Percentiles rank a stretch among this genome's conserved stretches.
Evolutionary conservation across 1,139 yeast species (phyloP).

Genomic region (Lodderomyces elongisporus): DNA sequence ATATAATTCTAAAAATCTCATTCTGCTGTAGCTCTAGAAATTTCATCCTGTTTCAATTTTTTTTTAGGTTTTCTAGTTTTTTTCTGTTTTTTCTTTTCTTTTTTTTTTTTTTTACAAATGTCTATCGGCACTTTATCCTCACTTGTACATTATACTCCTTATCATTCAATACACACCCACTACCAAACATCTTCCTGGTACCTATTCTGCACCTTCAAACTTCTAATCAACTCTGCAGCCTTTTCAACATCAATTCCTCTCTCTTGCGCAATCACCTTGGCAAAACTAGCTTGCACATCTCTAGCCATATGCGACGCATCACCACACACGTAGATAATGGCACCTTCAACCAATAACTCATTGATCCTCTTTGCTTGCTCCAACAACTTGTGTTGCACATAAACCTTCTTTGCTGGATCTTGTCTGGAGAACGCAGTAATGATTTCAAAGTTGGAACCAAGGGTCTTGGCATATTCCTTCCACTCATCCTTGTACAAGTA

Average conservation of each 20-base stretch:
- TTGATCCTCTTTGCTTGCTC: constrained; percentile 56
- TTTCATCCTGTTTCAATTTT: too few relatives aligned
- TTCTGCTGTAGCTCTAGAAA: too few relatives aligned
- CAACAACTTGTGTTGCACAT: constrained; percentile 76
- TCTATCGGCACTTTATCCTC: background rate
- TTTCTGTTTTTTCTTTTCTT: background rate
- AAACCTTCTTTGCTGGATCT: constrained; percentile 56
- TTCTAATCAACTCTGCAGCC: constrained; percentile 75
- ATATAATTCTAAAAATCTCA: too few relatives aligned
- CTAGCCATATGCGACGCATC: constrained; percentile 96
- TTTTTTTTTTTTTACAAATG: too few relatives aligned
- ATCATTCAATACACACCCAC: too few relatives aligned
- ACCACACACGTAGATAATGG: constrained; percentile 92
- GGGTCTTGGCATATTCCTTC: constrained; percentile 59
- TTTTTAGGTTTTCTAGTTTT: too few relatives aligned
- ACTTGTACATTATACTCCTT: too few relatives aligned
- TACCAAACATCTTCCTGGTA: constrained; percentile 99
- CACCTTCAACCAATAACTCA: constrained; percentile 65
- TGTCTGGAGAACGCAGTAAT: constrained; percentile 86
- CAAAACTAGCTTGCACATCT: constrained; percentile 78
- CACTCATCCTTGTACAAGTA: constrained; percentile 84
- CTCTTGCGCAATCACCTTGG: constrained; percentile 56
- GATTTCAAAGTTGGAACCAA: constrained; percentile 67
- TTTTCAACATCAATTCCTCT: constrained; percentile 55
- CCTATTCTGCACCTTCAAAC: constrained; percentile 77